Evolutionary conservation across 2,329 filamentous ascomycete species (phyloP).

Genomic region (Davidsoniella neocaledoniae): DNA sequence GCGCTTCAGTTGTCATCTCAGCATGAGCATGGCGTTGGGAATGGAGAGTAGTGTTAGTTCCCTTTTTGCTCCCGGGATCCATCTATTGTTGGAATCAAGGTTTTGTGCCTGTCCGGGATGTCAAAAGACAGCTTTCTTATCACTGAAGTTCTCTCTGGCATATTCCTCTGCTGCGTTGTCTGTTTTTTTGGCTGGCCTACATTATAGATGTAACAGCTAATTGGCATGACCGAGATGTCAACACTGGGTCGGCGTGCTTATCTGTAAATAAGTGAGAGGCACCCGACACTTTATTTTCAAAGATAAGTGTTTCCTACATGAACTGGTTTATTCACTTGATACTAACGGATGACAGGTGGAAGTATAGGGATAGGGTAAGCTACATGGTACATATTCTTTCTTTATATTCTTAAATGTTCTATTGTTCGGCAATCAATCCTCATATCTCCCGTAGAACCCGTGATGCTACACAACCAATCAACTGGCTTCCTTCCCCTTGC

Average conservation of each 20-base stretch:
- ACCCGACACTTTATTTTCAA: neutral
- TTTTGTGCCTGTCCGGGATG: conserved; percentile 63
- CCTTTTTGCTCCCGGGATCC: conserved; percentile 46
- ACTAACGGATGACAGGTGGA: neutral
- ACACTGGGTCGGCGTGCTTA: neutral
- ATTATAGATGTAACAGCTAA: neutral
- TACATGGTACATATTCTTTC: too few species aligned
- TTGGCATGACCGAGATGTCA: neutral
- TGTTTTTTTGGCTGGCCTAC: neutral
- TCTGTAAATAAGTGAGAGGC: too few species aligned
- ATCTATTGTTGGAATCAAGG: conserved; percentile 90
- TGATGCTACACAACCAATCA: too few species aligned
- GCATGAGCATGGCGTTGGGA: neutral
- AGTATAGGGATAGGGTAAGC: too few species aligned
- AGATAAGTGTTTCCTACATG: conserved; percentile 4
- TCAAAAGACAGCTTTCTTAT: neutral
- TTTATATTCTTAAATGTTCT: too few species aligned
- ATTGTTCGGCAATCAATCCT: too few species aligned
- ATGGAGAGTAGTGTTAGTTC: conserved; percentile 14
- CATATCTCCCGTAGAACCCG: too few species aligned
- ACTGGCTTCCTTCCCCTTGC: too few species aligned
- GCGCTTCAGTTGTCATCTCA: too few species aligned
- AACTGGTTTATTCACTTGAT: neutral
- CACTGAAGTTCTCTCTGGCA: too few species aligned
- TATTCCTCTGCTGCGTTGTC: neutral